phyloP scores from a whole-genome alignment of 2,329 filamentous ascomycete species.

The Dendryphion nanum region DNA sequence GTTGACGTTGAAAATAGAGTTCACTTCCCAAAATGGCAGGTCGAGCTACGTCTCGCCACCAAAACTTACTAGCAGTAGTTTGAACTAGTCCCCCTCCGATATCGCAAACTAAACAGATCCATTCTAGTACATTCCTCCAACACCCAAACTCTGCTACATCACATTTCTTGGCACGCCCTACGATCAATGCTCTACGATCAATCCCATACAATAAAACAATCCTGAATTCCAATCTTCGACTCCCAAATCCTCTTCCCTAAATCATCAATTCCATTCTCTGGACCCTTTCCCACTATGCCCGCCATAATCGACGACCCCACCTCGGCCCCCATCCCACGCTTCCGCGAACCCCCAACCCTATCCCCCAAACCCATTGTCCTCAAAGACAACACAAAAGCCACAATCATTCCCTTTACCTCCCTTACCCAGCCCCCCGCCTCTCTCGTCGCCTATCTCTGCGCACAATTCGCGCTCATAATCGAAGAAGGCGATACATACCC shows the following conservation, averaged over 20 bases:
- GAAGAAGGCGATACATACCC: slow-evolving; percentile 86
- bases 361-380: slow-evolving; percentile 71
- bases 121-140: too few relatives aligned
- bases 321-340: slow-evolving; percentile 65
- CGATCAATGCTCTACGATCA: not conserved
- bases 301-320: slow-evolving; percentile 72
- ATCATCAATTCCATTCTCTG: not conserved
- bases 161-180: not conserved
- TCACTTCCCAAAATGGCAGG: too few relatives aligned
- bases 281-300: slow-evolving; percentile 53
- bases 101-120: too few relatives aligned
- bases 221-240: not conserved
- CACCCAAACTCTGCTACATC: too few relatives aligned
- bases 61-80: too few relatives aligned
- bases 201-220: not conserved
- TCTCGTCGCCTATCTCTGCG: slow-evolving; percentile 70
- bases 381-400: slow-evolving; percentile 71
- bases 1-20: too few relatives aligned
- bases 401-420: slow-evolving; percentile 74
- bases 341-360: slow-evolving; percentile 66
- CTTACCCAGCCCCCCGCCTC: slow-evolving; percentile 67
- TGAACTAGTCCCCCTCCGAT: too few relatives aligned
- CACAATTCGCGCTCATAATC: slow-evolving; percentile 81
- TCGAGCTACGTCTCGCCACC: too few relatives aligned
- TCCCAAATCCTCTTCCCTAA: not conserved